Conservation (phyloP, 371 early-diverging fungal species). For the Mucor sp. region DNA sequence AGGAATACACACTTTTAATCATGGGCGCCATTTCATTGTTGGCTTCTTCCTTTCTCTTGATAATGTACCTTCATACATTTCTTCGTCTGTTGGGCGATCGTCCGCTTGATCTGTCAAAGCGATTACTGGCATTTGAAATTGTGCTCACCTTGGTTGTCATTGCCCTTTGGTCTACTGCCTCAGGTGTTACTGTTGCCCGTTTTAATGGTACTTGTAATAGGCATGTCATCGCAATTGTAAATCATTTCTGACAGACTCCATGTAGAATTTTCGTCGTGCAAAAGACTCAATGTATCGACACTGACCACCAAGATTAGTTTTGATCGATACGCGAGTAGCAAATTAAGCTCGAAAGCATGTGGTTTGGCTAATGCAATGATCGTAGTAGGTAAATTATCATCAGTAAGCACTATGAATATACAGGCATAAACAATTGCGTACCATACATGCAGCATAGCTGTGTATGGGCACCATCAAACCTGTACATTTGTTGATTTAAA, state of each 20-base stretch:
- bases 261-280: neutral
- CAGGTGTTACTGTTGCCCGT: constrained; percentile 17
- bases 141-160: constrained; percentile 21
- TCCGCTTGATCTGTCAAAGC: constrained; percentile 8
- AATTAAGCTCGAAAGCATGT: neutral
- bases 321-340: neutral
- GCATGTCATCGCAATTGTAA: neutral
- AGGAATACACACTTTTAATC: constrained; percentile 28
- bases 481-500: neutral
- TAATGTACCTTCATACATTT: constrained; percentile 22
- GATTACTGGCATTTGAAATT: constrained; percentile 18
- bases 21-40: constrained; percentile 29
- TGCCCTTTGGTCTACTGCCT: constrained; percentile 29
- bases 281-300: neutral
- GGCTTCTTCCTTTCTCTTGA: constrained; percentile 23
- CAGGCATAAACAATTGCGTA: neutral
- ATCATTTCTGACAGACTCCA: neutral
- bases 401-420: neutral
- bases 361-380: constrained; percentile 6
- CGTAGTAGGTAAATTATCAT: constrained; percentile 11
- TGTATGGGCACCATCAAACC: neutral
- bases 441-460: neutral
- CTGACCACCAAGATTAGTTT: neutral
- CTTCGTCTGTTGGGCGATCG: constrained; percentile 12
- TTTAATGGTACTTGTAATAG: constrained; percentile 17